Percentiles rank a stretch among this genome's conserved stretches.
Evolutionary conservation across 305 asterid genomes (phyloP).

Genomic region (Lippia alba): DNA sequence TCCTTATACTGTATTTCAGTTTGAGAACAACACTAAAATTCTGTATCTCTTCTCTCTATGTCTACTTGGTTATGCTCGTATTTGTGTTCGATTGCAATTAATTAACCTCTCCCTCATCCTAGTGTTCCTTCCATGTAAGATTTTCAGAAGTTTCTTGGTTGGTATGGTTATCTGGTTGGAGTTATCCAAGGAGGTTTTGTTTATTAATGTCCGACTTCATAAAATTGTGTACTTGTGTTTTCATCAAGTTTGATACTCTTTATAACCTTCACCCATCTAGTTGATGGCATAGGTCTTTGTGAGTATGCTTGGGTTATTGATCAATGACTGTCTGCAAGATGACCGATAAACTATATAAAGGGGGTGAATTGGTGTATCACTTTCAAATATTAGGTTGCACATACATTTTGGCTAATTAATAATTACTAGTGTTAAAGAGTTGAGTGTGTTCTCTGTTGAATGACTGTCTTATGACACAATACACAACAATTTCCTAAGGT

Average conservation of each 20-base stretch:
- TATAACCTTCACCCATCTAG: too few species aligned
- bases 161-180: background rate
- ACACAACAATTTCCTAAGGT: background rate
- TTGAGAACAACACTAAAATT: background rate
- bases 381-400: background rate
- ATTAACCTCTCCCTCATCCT: background rate
- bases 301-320: background rate
- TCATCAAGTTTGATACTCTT: background rate
- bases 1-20: background rate
- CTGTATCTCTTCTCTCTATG: background rate
- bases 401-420: background rate
- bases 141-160: background rate
- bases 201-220: background rate
- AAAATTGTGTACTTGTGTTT: too few species aligned
- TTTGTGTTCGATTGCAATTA: background rate
- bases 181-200: background rate
- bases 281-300: too few species aligned
- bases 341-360: background rate
- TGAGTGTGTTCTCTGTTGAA: background rate
- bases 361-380: background rate
- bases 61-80: background rate
- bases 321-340: background rate
- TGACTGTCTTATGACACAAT: background rate
- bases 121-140: background rate
- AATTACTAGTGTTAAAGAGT: background rate